A percentile compares a stretch with the other conserved stretches of the same genome.
Evolutionary conservation across 371 early-diverging fungal genomes (phyloP).

Genomic region (Mucor piriformis): DNA sequence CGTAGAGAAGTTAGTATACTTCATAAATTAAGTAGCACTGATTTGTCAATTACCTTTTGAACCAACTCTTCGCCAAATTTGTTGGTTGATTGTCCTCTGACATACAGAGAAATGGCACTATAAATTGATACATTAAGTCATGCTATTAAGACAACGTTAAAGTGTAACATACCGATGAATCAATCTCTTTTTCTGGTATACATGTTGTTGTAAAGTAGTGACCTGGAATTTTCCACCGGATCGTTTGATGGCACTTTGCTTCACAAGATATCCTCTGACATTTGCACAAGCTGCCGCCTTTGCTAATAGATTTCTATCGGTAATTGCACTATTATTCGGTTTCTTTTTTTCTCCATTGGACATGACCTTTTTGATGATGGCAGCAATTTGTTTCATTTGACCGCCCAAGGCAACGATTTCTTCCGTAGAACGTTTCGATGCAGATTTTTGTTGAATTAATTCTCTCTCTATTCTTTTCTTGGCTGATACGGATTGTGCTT

Average conservation of each 20-base stretch:
- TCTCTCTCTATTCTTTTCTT: slow-evolving; percentile 36
- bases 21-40: too few species aligned
- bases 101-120: slow-evolving; percentile 27
- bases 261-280: slow-evolving; percentile 24
- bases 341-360: slow-evolving; percentile 6
- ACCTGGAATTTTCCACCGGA: slow-evolving; percentile 15
- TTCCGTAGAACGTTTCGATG: slow-evolving; percentile 33
- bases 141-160: background rate
- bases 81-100: slow-evolving; percentile 5
- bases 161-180: slow-evolving; percentile 17
- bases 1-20: background rate
- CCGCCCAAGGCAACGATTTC: slow-evolving; percentile 29
- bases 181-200: slow-evolving; percentile 33
- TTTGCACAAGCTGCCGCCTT: slow-evolving; percentile 44
- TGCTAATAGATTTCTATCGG: slow-evolving; percentile 43
- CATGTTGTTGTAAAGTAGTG: slow-evolving; percentile 32
- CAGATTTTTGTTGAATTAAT: slow-evolving; percentile 24
- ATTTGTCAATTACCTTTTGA: slow-evolving; percentile 21
- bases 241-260: slow-evolving; percentile 17
- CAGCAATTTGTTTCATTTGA: slow-evolving; percentile 41
- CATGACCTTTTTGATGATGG: slow-evolving; percentile 34
- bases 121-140: too few species aligned
- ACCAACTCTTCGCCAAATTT: slow-evolving; percentile 9
- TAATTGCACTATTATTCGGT: slow-evolving; percentile 10
- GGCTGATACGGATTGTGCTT: slow-evolving; percentile 38